A percentile compares a stretch with the other conserved stretches of the same genome.
These are phyloP conservation scores for Colletotrichum filicis DNA, from an alignment of 2,329 filamentous ascomycete species.

Conservation along the genomic window DNA sequence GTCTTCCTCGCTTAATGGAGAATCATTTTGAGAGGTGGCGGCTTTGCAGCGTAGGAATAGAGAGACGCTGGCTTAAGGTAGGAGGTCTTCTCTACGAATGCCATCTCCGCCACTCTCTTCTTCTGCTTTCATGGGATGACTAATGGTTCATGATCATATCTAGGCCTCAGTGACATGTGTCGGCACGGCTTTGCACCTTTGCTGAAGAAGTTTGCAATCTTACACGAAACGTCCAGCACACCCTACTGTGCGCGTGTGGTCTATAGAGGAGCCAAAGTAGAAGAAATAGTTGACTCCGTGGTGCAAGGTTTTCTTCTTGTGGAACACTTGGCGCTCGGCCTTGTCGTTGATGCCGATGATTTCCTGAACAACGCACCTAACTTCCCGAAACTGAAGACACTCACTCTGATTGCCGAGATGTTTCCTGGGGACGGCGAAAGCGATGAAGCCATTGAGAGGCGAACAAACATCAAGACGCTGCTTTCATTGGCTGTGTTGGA, in stretches of 20 bases:
- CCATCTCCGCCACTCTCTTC: neutral
- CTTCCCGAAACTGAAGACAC: neutral
- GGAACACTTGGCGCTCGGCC: neutral
- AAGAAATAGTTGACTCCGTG: neutral
- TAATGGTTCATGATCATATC: neutral
- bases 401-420: neutral
- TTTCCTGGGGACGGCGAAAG: neutral
- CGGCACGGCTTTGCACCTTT: neutral
- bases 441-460: neutral
- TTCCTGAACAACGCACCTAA: neutral
- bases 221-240: neutral
- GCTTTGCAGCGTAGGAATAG: neutral
- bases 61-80: neutral
- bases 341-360: neutral
- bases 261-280: neutral
- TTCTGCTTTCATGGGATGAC: neutral
- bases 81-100: neutral
- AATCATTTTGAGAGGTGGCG: constrained; percentile 14
- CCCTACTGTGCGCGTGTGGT: neutral
- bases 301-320: neutral
- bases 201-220: neutral
- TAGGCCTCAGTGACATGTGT: neutral
- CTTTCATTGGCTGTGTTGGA: neutral
- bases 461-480: neutral
- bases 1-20: neutral